Percentiles rank a stretch among this genome's conserved stretches.
Evolutionary conservation across 140 eudicot genomes (phyloP).

Genomic region (Stevia rebaudiana): DNA sequence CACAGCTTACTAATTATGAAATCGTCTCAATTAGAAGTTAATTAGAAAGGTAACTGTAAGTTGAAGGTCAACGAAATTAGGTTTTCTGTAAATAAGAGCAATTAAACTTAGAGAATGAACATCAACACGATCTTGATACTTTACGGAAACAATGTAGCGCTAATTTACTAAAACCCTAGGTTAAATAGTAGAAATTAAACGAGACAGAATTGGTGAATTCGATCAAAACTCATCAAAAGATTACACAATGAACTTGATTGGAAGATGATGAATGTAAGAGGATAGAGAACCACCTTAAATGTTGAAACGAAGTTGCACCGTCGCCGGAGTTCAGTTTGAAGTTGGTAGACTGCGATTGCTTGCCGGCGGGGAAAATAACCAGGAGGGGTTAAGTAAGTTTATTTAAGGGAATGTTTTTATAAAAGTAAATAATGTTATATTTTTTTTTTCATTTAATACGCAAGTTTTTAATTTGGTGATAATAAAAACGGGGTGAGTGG

Average conservation of each 20-base stretch:
- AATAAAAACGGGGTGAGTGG: too few species aligned
- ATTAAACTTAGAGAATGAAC: too few species aligned
- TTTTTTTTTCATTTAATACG: too few species aligned
- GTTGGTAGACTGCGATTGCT: constrained; percentile 14
- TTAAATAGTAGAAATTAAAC: background rate
- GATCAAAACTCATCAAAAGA: background rate
- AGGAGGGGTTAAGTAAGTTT: background rate
- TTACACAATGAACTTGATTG: background rate
- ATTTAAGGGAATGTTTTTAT: too few species aligned
- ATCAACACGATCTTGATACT: background rate
- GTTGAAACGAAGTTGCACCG: constrained; percentile 1
- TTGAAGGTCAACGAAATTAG: constrained; percentile 8
- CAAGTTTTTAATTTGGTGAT: too few species aligned
- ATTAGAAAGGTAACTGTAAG: background rate
- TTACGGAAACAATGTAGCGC: constrained; percentile 17
- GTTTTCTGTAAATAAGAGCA: constrained; percentile 4
- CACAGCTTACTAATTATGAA: background rate
- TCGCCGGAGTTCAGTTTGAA: constrained; percentile 15
- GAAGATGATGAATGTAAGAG: background rate
- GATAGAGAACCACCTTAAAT: background rate
- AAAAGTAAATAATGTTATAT: too few species aligned
- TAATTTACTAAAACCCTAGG: constrained; percentile 6
- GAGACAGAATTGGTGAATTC: background rate
- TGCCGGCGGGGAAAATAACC: background rate
- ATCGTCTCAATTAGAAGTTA: background rate